Percentiles rank a stretch among this genome's conserved stretches.
Evolutionary conservation across 257 asterid genomes (phyloP).

Genomic region (Cordia subcordata): DNA sequence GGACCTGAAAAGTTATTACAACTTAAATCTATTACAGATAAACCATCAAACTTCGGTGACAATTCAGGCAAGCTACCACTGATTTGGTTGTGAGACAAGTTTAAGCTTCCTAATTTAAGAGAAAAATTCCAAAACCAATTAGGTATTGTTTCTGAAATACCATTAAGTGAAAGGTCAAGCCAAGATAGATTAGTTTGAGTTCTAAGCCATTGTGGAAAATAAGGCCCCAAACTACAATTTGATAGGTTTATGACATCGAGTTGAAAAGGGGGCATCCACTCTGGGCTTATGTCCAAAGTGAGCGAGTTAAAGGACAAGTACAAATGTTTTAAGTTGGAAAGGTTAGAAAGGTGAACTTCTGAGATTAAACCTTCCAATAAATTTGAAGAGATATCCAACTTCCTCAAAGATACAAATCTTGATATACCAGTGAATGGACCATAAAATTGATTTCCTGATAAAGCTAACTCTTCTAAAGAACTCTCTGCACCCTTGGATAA

Average conservation of each 20-base stretch:
- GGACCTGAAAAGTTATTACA: constrained; percentile 24
- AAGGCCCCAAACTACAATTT: constrained; percentile 21
- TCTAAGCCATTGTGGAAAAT: constrained; percentile 31
- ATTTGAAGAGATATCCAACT: constrained; percentile 15
- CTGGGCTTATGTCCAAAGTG: constrained; percentile 1
- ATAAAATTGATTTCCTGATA: too few relatives aligned
- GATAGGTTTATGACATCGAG: constrained; percentile 1
- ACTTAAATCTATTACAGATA: constrained; percentile 12
- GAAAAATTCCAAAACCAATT: constrained; percentile 22
- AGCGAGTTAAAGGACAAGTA: constrained; percentile 18
- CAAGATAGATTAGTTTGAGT: constrained; percentile 2
- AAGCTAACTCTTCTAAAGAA: background rate
- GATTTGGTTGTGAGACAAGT: constrained; percentile 30
- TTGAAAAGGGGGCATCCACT: constrained; percentile 31
- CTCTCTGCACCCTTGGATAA: background rate
- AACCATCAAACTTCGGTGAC: background rate
- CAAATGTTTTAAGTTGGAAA: constrained; percentile 1
- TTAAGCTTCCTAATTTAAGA: background rate
- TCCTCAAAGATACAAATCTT: background rate
- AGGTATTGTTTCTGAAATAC: constrained; percentile 25
- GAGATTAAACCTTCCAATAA: constrained; percentile 17
- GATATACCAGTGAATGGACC: too few relatives aligned
- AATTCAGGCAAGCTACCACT: constrained; percentile 23
- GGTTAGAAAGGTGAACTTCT: constrained; percentile 15
- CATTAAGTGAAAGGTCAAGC: constrained; percentile 22